Conservation (phyloP, 371 early-diverging fungal genomes). For the Mucor circinelloides region DNA sequence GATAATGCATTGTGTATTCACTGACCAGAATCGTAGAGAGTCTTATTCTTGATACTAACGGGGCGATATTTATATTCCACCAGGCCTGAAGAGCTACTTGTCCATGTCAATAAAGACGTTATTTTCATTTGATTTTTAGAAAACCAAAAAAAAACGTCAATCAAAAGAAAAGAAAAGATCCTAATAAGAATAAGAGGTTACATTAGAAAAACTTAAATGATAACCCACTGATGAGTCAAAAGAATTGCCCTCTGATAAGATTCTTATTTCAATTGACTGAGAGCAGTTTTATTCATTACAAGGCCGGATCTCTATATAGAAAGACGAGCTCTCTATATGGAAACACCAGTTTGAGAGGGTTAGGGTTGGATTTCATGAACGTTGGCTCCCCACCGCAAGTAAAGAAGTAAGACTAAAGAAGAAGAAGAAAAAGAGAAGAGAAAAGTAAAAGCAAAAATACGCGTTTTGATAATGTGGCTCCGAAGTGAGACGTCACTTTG, state of each 20-base stretch:
- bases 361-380: background rate
- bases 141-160: background rate
- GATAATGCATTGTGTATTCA: background rate
- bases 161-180: background rate
- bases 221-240: background rate
- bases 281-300: background rate
- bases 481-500: background rate
- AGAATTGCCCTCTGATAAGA: conserved; percentile 1
- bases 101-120: background rate
- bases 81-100: background rate
- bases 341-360: background rate
- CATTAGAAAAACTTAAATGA: background rate
- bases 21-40: background rate
- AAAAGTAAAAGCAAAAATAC: background rate
- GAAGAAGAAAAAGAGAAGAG: background rate
- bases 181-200: background rate
- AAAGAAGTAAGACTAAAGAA: background rate
- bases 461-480: background rate
- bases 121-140: background rate
- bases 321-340: background rate
- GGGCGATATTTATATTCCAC: background rate
- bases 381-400: background rate
- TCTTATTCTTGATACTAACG: background rate
- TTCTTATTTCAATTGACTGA: background rate
- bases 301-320: background rate